Conservation (phyloP, 352 stramenopile genomes). For the Pythium apleroticum region DNA sequence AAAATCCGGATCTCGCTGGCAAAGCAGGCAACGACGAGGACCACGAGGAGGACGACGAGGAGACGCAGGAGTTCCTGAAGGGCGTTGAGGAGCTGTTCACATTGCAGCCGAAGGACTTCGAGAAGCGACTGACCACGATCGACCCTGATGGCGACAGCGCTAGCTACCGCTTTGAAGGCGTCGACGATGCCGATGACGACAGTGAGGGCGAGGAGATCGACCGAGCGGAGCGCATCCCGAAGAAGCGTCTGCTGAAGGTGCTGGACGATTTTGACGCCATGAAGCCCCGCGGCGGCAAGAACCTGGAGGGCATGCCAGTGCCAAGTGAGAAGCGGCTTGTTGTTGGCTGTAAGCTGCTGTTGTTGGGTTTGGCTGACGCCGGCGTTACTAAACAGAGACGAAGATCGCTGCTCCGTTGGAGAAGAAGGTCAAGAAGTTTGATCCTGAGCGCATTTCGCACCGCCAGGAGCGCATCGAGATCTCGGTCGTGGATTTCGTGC, state of each 20-base stretch:
- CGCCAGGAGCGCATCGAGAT: constrained; percentile 73
- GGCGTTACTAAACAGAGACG: constrained; percentile 38
- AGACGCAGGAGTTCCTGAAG: constrained; percentile 61
- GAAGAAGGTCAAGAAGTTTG: constrained; percentile 66
- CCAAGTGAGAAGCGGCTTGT: constrained; percentile 50
- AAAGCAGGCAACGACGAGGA: not conserved
- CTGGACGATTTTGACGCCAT: constrained; percentile 59
- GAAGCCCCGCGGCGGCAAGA: constrained; percentile 36
- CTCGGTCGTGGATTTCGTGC: constrained; percentile 63
- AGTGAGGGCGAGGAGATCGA: constrained; percentile 43
- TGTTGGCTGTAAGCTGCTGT: too few relatives aligned
- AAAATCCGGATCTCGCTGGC: constrained; percentile 25
- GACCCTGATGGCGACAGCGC: constrained; percentile 2
- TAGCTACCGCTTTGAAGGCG: constrained; percentile 4
- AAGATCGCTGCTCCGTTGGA: constrained; percentile 69
- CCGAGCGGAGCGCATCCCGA: constrained; percentile 68
- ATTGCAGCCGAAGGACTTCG: constrained; percentile 59
- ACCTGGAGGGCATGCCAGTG: constrained; percentile 46
- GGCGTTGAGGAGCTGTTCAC: constrained; percentile 71
- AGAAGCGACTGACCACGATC: constrained; percentile 38
- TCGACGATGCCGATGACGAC: constrained; percentile 15
- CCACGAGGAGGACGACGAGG: constrained; percentile 15
- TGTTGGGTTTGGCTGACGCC: too few relatives aligned
- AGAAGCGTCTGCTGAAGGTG: constrained; percentile 69
- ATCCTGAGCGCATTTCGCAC: constrained; percentile 64